Percentiles rank a stretch among this genome's conserved stretches.
Conservation (phyloP, 164 flowering plant species). For the Akebia trifoliata region DNA sequence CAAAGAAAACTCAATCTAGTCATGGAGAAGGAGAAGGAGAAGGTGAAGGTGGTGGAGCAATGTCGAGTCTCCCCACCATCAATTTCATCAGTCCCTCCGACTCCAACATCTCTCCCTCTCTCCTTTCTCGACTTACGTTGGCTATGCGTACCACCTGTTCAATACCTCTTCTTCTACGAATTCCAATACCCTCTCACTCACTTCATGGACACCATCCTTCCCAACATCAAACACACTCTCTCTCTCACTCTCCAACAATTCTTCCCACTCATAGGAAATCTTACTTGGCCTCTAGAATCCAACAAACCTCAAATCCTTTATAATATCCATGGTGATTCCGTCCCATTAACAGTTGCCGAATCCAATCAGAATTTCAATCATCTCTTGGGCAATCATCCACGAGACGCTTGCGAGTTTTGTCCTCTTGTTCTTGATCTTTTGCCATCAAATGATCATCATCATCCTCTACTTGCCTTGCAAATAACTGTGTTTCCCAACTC, state of each 20-base stretch:
- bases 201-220: neutral
- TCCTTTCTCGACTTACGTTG: neutral
- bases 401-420: neutral
- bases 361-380: slow-evolving; percentile 9
- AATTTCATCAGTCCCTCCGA: too few species aligned
- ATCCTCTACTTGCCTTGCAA: slow-evolving; percentile 14
- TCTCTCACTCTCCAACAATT: slow-evolving; percentile 38
- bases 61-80: neutral
- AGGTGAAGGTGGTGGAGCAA: neutral
- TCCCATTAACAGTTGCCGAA: slow-evolving; percentile 21
- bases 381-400: neutral
- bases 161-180: neutral
- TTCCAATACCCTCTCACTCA: neutral
- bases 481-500: slow-evolving; percentile 19
- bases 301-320: slow-evolving; percentile 22
- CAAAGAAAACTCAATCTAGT: too few species aligned
- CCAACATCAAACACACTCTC: slow-evolving; percentile 24
- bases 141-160: neutral
- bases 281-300: slow-evolving; percentile 21
- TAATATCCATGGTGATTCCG: slow-evolving; percentile 30
- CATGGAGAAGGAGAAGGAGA: too few species aligned
- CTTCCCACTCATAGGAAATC: slow-evolving; percentile 33
- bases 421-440: slow-evolving; percentile 15
- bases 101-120: neutral
- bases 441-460: neutral